Evolutionary conservation across 345 rosid genomes (phyloP).

Genomic region (Brassica napus): DNA sequence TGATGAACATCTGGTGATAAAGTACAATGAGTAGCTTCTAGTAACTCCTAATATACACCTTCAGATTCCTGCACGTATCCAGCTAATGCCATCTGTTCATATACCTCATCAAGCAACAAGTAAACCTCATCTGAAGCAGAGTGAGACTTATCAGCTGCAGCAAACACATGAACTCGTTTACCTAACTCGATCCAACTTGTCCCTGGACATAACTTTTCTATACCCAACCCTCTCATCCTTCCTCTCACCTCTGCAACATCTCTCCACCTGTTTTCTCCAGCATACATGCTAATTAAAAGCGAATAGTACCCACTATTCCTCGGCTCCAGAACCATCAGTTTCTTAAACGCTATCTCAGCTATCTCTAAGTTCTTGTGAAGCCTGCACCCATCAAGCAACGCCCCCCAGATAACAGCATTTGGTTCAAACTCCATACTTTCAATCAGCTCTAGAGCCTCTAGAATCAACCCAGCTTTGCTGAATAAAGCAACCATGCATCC

Average conservation of each 20-base stretch:
- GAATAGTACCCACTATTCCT: slow-evolving; percentile 56
- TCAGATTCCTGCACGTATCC: slow-evolving; percentile 29
- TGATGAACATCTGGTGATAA: neutral
- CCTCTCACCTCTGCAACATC: slow-evolving; percentile 62
- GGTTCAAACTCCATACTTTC: slow-evolving; percentile 52
- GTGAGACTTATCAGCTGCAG: slow-evolving; percentile 66
- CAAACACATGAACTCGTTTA: slow-evolving; percentile 52
- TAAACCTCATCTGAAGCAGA: slow-evolving; percentile 48
- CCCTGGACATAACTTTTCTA: slow-evolving; percentile 64
- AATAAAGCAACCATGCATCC: slow-evolving; percentile 81
- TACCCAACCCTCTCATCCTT: slow-evolving; percentile 55
- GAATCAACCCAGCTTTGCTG: slow-evolving; percentile 70
- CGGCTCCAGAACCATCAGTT: slow-evolving; percentile 66
- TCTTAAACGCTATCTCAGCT: slow-evolving; percentile 54
- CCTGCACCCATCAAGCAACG: slow-evolving; percentile 67
- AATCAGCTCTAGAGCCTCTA: slow-evolving; percentile 62
- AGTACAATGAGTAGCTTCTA: neutral
- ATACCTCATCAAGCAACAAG: slow-evolving; percentile 52
- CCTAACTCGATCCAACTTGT: slow-evolving; percentile 69
- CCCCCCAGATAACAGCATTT: slow-evolving; percentile 78
- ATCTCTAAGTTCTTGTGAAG: slow-evolving; percentile 62
- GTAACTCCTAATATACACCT: slow-evolving; percentile 23
- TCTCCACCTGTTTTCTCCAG: slow-evolving; percentile 65
- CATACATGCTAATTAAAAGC: slow-evolving; percentile 65
- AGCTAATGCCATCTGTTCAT: slow-evolving; percentile 52